Evolutionary conservation across 371 early-diverging fungal species (phyloP), one percentile per base, ranked within the genome.

Genomic region (Mucor velutinosus): DNA sequence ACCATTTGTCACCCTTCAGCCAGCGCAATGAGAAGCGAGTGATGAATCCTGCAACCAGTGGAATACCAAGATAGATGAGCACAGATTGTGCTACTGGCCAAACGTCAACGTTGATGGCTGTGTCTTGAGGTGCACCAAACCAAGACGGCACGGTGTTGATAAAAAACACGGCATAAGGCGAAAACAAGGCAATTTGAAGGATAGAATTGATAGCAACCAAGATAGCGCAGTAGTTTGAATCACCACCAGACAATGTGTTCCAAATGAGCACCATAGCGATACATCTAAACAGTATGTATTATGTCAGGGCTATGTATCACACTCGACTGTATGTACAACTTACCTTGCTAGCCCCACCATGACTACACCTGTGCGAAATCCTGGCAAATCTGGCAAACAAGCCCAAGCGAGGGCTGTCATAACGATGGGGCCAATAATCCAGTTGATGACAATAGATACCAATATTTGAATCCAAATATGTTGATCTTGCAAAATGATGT

Each of bases 251-350:
- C 14, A 93, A 75, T 30, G 86, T 71, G 65, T 87, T 89, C 93
- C 93, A 93, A 19, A 93, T 89, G 47, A 93, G 68, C 11, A 93
- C 93, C 92, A 92, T 93, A n/a, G 92, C 93, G 71, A 91, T 93
- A 70, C 93, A 90, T 66, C 86, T 78, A 56, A 33, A 33, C 33
- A 8, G 30, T 59, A 43, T 14, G 19, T 29, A 25, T 32, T 3
- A n/a, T 17, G 19, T 33, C 33, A 33, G 30, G 10, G 5, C 5
- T 25, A 25, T 51, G 17, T 12, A 2, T 2, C n/a, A 12, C 23
- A 53, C 7, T 27, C 33, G 4, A 33, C 35, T 53, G 2, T 5
- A 19, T n/a, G 5, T 7, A 43, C 2, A 8, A 10, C 14, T 60
- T 75, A 77, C 81, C 81, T 67, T 29, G 89, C 91, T 17, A 85